Evolutionary conservation across 768 basidiomycete genomes (phyloP).

Genomic region (Coprinopsis cinerea): DNA sequence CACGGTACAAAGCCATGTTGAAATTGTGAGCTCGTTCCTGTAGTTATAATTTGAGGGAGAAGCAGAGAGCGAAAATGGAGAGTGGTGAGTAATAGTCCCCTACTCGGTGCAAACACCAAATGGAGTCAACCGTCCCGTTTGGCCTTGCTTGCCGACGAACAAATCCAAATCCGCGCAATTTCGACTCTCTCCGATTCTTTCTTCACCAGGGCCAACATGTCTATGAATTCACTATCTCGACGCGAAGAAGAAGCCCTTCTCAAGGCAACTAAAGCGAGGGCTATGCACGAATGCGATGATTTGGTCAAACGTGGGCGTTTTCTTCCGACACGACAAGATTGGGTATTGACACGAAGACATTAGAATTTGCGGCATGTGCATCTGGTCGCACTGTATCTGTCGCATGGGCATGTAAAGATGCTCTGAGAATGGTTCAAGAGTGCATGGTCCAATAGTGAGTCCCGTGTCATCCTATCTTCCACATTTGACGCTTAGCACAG

Average conservation of each 20-base stretch:
- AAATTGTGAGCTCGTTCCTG: background rate
- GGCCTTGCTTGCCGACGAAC: conserved; percentile 1
- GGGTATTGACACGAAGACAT: conserved; percentile 3
- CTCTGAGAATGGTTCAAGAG: conserved; percentile 63
- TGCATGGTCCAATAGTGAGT: conserved; percentile 81
- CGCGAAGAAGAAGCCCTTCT: conserved; percentile 83
- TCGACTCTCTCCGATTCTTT: no score
- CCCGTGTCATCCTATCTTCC: background rate
- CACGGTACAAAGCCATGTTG: conserved; percentile 5
- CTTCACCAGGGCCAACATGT: conserved; percentile 2
- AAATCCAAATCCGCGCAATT: conserved; percentile 1
- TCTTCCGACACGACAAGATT: background rate
- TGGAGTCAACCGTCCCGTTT: background rate
- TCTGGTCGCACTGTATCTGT: conserved; percentile 77
- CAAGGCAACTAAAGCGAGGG: conserved; percentile 75
- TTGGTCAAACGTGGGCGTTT: conserved; percentile 59
- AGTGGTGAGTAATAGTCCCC: background rate
- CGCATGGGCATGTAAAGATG: conserved; percentile 74
- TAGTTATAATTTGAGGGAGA: background rate
- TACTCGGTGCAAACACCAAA: background rate
- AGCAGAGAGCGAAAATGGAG: background rate
- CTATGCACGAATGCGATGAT: conserved; percentile 71
- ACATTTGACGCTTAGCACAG: background rate
- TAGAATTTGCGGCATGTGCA: conserved; percentile 85
- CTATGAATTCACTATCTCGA: conserved; percentile 80